Percentiles rank a stretch among this genome's conserved stretches.
These are phyloP conservation scores for Globisporangium apiculatum DNA, from an alignment of 352 stramenopile species.

Conservation along the genomic window DNA sequence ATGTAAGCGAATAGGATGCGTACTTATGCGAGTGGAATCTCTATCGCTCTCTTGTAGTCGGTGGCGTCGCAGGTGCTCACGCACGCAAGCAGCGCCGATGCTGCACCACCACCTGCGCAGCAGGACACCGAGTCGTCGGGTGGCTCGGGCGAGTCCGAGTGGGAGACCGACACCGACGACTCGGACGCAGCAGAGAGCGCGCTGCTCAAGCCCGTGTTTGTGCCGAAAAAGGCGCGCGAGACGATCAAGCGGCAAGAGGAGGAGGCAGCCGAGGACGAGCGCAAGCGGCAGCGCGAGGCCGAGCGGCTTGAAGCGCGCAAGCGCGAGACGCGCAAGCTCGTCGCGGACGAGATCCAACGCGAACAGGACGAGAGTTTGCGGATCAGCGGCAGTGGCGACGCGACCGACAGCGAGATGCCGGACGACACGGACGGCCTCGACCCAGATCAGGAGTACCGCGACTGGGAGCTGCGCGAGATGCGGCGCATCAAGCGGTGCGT, in stretches of 20 bases:
- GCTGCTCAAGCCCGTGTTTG: conserved; percentile 89
- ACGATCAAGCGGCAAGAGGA: conserved; percentile 82
- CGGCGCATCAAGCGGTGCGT: conserved; percentile 83
- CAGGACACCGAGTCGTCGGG: conserved; percentile 28
- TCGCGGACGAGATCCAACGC: conserved; percentile 66
- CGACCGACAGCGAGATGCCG: conserved; percentile 83
- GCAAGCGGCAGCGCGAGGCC: conserved; percentile 38
- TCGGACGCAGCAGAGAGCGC: conserved; percentile 51
- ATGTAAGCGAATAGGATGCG: background rate
- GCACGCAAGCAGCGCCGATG: too few relatives aligned
- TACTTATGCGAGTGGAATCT: background rate
- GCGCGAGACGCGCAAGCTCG: conserved; percentile 60
- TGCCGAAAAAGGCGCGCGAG: conserved; percentile 84
- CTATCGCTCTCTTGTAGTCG: background rate
- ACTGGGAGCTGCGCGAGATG: conserved; percentile 94
- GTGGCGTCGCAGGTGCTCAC: too few relatives aligned
- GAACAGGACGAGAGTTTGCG: conserved; percentile 45
- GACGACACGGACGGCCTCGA: conserved; percentile 88
- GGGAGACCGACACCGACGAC: conserved; percentile 77
- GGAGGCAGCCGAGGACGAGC: conserved; percentile 64
- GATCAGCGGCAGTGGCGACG: conserved; percentile 20
- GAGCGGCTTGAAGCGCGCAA: conserved; percentile 47
- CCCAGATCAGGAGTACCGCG: conserved; percentile 86
- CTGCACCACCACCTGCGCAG: conserved; percentile 16
- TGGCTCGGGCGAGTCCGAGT: conserved; percentile 54